phyloP scores from a whole-genome alignment of 768 basidiomycete species.

The Crassisporium funariophilum region DNA sequence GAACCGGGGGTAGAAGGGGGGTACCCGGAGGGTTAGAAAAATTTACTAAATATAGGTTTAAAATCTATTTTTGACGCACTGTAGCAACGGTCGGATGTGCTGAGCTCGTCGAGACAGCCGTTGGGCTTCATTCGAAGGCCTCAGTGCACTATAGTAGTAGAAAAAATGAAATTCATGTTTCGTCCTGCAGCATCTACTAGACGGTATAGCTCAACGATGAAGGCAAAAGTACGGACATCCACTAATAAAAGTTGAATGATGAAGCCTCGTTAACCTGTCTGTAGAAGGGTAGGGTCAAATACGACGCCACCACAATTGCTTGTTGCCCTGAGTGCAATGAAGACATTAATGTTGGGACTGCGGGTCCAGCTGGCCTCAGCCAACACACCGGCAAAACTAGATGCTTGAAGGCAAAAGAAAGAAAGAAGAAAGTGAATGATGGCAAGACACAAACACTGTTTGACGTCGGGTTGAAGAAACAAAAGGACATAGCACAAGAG shows the following conservation, averaged over 20 bases:
- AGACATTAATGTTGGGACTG: not conserved
- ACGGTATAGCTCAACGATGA: not conserved
- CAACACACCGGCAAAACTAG: not conserved
- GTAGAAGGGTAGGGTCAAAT: too few species aligned
- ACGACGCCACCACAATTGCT: too few species aligned
- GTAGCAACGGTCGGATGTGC: not conserved
- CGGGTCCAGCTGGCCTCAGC: not conserved
- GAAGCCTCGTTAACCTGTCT: too few species aligned
- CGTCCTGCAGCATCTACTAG: not conserved
- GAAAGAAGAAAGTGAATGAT: not conserved
- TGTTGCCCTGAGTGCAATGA: too few species aligned
- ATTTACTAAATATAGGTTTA: not conserved
- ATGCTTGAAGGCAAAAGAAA: not conserved
- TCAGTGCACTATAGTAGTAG: not conserved
- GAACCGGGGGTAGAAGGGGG: not conserved
- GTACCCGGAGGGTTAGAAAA: not conserved
- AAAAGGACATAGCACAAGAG: not conserved
- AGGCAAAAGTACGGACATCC: too few species aligned
- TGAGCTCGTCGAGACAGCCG: not conserved
- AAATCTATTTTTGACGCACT: not conserved
- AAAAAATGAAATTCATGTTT: not conserved
- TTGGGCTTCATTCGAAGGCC: conserved; percentile 2
- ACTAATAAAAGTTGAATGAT: too few species aligned
- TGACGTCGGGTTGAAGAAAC: not conserved
- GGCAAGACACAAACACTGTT: not conserved